Percentiles rank a stretch among this genome's conserved stretches.
These are phyloP conservation scores for Saussurea involucrata DNA, from an alignment of 129 eudicot genomes.

Conservation along the genomic window DNA sequence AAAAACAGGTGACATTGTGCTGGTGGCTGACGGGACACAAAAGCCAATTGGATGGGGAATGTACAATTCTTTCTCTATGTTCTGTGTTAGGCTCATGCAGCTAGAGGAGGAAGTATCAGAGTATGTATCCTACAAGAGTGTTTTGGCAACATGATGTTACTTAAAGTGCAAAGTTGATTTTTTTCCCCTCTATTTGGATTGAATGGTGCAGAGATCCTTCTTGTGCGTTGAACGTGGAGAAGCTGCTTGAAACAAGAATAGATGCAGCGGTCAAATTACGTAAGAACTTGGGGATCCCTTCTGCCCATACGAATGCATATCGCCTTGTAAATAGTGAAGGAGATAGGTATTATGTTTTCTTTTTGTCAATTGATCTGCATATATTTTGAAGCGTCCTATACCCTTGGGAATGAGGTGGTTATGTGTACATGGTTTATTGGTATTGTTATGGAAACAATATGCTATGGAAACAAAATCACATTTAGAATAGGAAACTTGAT, in stretches of 20 bases:
- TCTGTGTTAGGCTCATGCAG: constrained; percentile 92
- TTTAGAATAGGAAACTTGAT: background rate
- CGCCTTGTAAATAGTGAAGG: constrained; percentile 99
- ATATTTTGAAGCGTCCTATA: background rate
- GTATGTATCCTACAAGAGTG: constrained; percentile 11
- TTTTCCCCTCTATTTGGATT: background rate
- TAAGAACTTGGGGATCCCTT: constrained; percentile 73
- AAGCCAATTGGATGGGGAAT: constrained; percentile 94
- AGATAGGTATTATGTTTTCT: constrained; percentile 51
- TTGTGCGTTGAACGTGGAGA: constrained; percentile 77
- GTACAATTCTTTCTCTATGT: constrained; percentile 91
- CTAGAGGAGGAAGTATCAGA: constrained; percentile 68
- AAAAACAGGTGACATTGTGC: constrained; percentile 79
- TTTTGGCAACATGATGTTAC: background rate
- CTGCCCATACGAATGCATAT: constrained; percentile 70
- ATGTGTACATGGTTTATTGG: background rate
- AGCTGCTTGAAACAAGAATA: constrained; percentile 67
- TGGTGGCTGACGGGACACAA: constrained; percentile 88
- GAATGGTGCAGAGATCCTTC: constrained; percentile 63
- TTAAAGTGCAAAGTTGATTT: background rate
- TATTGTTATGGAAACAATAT: background rate
- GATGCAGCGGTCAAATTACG: constrained; percentile 56
- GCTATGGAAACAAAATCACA: background rate
- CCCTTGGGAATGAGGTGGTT: background rate
- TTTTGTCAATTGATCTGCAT: background rate